Percentiles rank a stretch among this genome's conserved stretches.
phyloP scores from a whole-genome alignment of 768 basidiomycete genomes.

The Suillus bovinus region DNA sequence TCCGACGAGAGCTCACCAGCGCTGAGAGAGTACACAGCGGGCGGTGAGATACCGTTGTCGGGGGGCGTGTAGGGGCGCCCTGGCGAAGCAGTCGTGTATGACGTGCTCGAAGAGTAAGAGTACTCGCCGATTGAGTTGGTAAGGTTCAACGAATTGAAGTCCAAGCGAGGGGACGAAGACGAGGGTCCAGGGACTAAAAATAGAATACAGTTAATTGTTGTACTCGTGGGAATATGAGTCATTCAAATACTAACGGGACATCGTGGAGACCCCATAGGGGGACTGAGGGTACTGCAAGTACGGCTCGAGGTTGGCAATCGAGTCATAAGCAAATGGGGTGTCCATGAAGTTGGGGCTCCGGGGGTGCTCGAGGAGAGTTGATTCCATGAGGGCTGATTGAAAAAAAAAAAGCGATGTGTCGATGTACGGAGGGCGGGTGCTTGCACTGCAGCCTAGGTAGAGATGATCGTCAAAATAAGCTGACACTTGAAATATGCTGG shows the following conservation, averaged over 20 bases:
- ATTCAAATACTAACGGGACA: conserved; percentile 55
- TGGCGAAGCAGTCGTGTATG: conserved; percentile 53
- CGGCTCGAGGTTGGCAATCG: conserved; percentile 43
- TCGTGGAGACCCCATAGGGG: conserved; percentile 57
- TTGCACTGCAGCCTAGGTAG: conserved; percentile 47
- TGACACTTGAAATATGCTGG: conserved; percentile 34
- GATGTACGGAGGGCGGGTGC: conserved; percentile 29
- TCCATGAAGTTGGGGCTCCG: conserved; percentile 54
- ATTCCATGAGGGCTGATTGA: conserved; percentile 40
- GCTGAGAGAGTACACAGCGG: conserved; percentile 69
- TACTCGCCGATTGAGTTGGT: conserved; percentile 57
- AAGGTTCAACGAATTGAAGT: conserved; percentile 63
- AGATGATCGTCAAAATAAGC: conserved; percentile 34
- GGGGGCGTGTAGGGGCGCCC: conserved; percentile 72
- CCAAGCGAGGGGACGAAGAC: conserved; percentile 57
- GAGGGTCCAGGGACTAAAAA: conserved; percentile 51
- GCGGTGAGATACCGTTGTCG: conserved; percentile 67
- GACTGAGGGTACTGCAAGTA: conserved; percentile 76
- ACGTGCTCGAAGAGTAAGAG: conserved; percentile 53
- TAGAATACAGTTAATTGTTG: conserved; percentile 9
- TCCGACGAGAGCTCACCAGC: conserved; percentile 77
- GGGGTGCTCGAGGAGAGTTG: conserved; percentile 50
- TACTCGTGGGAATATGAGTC: neutral
- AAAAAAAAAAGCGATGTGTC: conserved; percentile 14
- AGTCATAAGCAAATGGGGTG: conserved; percentile 46